phyloP scores from a whole-genome alignment of 768 basidiomycete genomes.

The Polyporus arcularius region DNA sequence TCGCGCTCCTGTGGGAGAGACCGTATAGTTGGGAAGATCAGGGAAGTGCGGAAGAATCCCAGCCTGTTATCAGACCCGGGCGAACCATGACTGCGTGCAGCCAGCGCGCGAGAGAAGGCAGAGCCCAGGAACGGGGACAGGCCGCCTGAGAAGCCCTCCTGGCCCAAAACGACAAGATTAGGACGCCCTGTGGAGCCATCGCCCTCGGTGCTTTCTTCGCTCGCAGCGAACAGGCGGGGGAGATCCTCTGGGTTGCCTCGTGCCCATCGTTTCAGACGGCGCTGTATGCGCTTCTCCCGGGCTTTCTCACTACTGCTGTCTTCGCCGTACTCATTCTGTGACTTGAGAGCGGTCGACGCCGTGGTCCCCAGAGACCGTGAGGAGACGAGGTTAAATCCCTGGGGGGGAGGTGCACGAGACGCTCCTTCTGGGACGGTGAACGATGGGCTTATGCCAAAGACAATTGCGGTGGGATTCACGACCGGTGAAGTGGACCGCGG shows the following conservation, averaged over 20 bases:
- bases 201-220: slow-evolving; percentile 40
- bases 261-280: slow-evolving; percentile 77
- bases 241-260: slow-evolving; percentile 63
- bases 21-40: slow-evolving; percentile 66
- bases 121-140: slow-evolving; percentile 37
- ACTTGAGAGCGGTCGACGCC: slow-evolving; percentile 35
- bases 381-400: slow-evolving; percentile 46
- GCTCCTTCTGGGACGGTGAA: slow-evolving; percentile 51
- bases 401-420: slow-evolving; percentile 30
- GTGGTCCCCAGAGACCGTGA: slow-evolving; percentile 41
- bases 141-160: slow-evolving; percentile 36
- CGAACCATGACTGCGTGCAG: slow-evolving; percentile 14
- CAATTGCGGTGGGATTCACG: slow-evolving; percentile 72
- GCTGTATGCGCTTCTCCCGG: slow-evolving; percentile 70
- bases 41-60: slow-evolving; percentile 65
- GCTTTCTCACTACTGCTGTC: slow-evolving; percentile 64
- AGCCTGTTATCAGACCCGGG: slow-evolving; percentile 25
- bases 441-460: slow-evolving; percentile 86
- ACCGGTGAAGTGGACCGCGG: slow-evolving; percentile 61
- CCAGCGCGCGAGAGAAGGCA: slow-evolving; percentile 18
- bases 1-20: slow-evolving; percentile 54
- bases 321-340: slow-evolving; percentile 62
- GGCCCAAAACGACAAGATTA: slow-evolving; percentile 50
- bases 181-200: slow-evolving; percentile 16
- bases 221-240: slow-evolving; percentile 47